Evolutionary conservation across 139 green algal genomes (phyloP).

Genomic region (Asterochloris sp.): DNA sequence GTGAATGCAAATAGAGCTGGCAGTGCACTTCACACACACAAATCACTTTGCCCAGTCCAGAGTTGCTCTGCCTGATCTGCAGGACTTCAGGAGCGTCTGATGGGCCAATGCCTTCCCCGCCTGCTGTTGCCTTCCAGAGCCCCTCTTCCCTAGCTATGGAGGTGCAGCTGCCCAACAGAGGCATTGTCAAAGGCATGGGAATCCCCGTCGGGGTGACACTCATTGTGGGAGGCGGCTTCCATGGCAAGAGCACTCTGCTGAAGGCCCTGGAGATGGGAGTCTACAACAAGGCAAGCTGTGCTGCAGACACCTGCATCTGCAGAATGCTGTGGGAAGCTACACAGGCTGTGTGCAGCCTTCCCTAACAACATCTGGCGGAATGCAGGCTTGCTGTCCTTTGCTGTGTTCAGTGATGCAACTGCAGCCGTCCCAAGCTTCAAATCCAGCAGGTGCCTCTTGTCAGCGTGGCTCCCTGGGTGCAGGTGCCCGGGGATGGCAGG

Average conservation of each 20-base stretch:
- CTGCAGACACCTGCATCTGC: too few species aligned
- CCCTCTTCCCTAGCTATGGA: slow-evolving; percentile 37
- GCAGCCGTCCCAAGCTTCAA: not conserved
- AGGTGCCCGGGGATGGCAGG: slow-evolving; percentile 64
- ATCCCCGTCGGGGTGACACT: slow-evolving; percentile 60
- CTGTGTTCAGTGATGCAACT: too few species aligned
- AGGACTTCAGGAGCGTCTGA: slow-evolving; percentile 42
- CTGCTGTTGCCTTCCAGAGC: slow-evolving; percentile 40
- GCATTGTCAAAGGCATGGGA: slow-evolving; percentile 54
- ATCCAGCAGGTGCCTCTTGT: not conserved
- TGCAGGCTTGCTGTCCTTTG: too few species aligned
- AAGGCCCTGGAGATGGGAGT: slow-evolving; percentile 60
- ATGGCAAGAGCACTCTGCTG: slow-evolving; percentile 72
- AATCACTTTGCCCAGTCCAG: too few species aligned
- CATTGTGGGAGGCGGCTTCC: slow-evolving; percentile 69
- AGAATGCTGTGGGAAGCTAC: too few species aligned
- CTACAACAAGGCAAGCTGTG: slow-evolving; percentile 53
- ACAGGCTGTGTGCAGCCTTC: too few species aligned
- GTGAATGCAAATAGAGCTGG: not conserved
- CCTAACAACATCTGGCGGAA: too few species aligned
- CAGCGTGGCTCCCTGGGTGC: not conserved
- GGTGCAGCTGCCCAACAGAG: slow-evolving; percentile 48
- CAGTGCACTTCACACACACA: too few species aligned
- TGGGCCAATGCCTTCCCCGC: slow-evolving; percentile 31
- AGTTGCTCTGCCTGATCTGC: not conserved